Conservation (phyloP, 1,284 basidiomycete species). For the Anthracocystis walkeri region DNA sequence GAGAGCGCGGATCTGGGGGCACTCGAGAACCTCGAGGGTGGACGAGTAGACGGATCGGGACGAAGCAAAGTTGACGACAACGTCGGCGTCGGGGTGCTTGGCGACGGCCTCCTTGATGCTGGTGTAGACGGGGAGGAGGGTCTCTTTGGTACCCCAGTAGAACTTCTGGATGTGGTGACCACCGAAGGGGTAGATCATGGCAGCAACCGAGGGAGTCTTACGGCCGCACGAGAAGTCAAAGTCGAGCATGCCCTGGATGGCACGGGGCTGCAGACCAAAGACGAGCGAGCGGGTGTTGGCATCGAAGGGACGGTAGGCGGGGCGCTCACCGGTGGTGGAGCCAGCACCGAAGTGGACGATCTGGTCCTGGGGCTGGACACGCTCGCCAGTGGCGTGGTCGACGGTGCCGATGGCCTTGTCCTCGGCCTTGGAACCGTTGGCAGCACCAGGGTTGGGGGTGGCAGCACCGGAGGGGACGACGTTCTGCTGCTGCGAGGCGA, state of each 20-base stretch:
- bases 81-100: slow-evolving; percentile 97
- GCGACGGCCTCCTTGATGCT: slow-evolving; percentile 88
- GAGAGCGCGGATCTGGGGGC: slow-evolving; percentile 80
- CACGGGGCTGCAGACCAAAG: slow-evolving; percentile 97
- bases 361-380: slow-evolving; percentile 83
- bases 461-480: slow-evolving; percentile 57
- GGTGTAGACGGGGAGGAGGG: slow-evolving; percentile 96
- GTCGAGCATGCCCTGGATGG: slow-evolving; percentile 99
- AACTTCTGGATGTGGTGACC: slow-evolving; percentile 99
- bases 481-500: slow-evolving; percentile 71
- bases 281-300: slow-evolving; percentile 92
- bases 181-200: slow-evolving; percentile 99
- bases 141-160: slow-evolving; percentile 99
- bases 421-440: slow-evolving; percentile 54
- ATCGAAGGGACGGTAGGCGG: slow-evolving; percentile 75
- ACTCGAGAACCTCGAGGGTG: slow-evolving; percentile 87
- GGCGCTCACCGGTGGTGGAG: slow-evolving; percentile 50
- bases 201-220: slow-evolving; percentile 90
- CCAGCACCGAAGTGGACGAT: slow-evolving; percentile 83
- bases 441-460: slow-evolving; percentile 45
- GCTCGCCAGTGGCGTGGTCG: slow-evolving; percentile 77
- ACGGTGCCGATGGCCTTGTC: slow-evolving; percentile 77
- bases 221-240: slow-evolving; percentile 99
- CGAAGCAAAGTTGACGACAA: slow-evolving; percentile 97
- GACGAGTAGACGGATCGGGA: slow-evolving; percentile 94